Evolutionary conservation across 139 green algal genomes (phyloP), one percentile per base, ranked within the genome.

Genomic region (Chlorella vulgaris): DNA sequence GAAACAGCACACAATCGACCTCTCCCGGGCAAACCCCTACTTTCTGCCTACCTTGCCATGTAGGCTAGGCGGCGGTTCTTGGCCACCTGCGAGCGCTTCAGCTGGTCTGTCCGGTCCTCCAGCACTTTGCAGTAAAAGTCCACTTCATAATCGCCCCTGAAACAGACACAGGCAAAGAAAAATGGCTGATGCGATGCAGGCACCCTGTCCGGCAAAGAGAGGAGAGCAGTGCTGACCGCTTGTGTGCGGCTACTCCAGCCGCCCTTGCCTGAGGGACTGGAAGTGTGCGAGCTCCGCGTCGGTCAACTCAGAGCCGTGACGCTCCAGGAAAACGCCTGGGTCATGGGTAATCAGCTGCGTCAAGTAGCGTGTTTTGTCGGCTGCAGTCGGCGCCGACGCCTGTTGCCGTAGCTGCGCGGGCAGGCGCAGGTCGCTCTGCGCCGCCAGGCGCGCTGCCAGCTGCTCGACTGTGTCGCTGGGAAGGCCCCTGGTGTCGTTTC

Each of bases 61-160:
- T 85, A 75, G 2, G 92, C 92, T 4, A 96, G 83, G 18, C 92
- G 86, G 39, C 92, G 69, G 82, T 96, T 96, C 69, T 88, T 90
- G 6, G 86, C 83, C 5, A 51, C 55, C 5, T 83, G 66, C 10
- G 18, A 26, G 21, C 29, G 50, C 75, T 74, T 42, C 81, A 36
- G 19, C 38, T 38, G 42, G 39, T 84, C 68, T 22, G 29, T 21
- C 70, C 84, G 69, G 10, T 86, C 43, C 35, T 85, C 76, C 69
- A 77, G 75, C 24, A 83, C 39, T 0, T 75, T 43, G 22, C 93
- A 47, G 67, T 88, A 91, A 55, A 87, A 90, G 39, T 88, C 75
- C 0, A 93, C 73, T 53, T 79, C 73, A 24, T 79, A 79, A 26
- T 79, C 73, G 0, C 73, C 73, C 53, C 73, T 71, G 65, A 33